Base-by-base conservation (phyloP, 2,329 filamentous ascomycete species). In the Penicillium sp. region DNA sequence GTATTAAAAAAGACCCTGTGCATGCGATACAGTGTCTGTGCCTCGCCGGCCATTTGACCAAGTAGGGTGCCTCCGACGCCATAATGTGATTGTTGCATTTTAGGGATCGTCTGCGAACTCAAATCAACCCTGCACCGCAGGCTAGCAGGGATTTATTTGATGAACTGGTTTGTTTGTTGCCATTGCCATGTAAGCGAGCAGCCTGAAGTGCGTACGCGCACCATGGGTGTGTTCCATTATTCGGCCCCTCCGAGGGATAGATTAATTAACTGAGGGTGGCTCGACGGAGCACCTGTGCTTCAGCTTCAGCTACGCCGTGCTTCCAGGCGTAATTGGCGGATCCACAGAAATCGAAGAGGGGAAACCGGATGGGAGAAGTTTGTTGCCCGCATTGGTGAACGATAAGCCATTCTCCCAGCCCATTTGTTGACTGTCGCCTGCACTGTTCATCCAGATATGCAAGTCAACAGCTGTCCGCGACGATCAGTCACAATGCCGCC, bases 401-500 rank as follows among this genome's bases (percentile, higher is more conserved):
- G n/a, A 48, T 33, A 35, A 2, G 42, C 28, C 3, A 22, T 45
- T 13, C 13, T 19, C 37, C 26, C 33, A 11, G 33, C 28, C 33
- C n/a, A 38, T 4, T 49, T 51, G 55, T 43, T 26, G 35, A 37
- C 16, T 51, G 13, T 60, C 48, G 22, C 40, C 49, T 61, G 57
- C 59, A 46, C 30, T 25, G 52, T 56, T 57, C 62, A 51, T 65
- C 60, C 46, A 55, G 55, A 58, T 63, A 49, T 62, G 43, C 58
- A 62, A 28, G 56, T 61, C 48, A 49, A 45, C 40, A 40, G 26
- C 43, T 59, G 53, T 43, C 58, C 48, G 45, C 19, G 63, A 40
- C 58, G 65, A 68, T 68, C 55, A 26, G 46, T 68, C 65, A 68
- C 58, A 68, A 60, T 10, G 37, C 28, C 14, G 37, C 28, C 22